Percentiles rank a stretch among this genome's conserved stretches.
These are phyloP conservation scores for Parachaetomium inaequale DNA, from an alignment of 495 filamentous ascomycete species.

Conservation along the genomic window DNA sequence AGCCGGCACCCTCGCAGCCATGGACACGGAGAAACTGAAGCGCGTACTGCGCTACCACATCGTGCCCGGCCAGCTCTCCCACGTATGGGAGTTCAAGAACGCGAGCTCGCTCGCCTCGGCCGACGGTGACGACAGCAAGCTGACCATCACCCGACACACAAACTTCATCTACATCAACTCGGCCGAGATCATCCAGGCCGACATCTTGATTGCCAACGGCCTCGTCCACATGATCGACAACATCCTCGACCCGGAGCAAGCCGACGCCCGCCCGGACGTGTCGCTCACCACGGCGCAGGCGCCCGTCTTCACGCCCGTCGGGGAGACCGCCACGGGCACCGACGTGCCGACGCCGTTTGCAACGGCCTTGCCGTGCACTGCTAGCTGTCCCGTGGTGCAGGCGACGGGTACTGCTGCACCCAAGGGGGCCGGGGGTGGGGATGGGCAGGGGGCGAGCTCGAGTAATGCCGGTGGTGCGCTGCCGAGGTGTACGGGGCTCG, in stretches of 20 bases:
- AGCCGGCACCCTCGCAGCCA: constrained; percentile 27
- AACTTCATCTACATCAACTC: constrained; percentile 42
- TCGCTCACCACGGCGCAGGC: constrained; percentile 13
- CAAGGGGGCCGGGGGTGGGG: background rate
- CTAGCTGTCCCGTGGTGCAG: constrained; percentile 23
- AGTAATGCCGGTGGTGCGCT: constrained; percentile 10
- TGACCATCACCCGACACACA: constrained; percentile 21
- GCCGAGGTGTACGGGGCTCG: constrained; percentile 23
- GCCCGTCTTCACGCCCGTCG: constrained; percentile 17
- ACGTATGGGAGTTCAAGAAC: constrained; percentile 37
- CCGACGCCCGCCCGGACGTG: constrained; percentile 18
- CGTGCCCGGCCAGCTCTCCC: constrained; percentile 39
- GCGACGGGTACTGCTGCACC: constrained; percentile 1
- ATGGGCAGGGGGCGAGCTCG: background rate
- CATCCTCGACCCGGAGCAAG: constrained; percentile 25
- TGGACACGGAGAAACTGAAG: constrained; percentile 14
- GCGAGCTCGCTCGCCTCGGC: constrained; percentile 33
- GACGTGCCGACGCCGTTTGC: constrained; percentile 24
- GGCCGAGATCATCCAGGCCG: constrained; percentile 50
- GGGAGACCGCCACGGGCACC: constrained; percentile 17
- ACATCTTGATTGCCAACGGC: constrained; percentile 45
- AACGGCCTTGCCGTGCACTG: constrained; percentile 32
- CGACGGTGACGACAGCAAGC: constrained; percentile 33
- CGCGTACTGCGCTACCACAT: constrained; percentile 36
- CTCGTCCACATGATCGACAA: constrained; percentile 59